Evolutionary conservation across 345 rosid genomes (phyloP).

Genomic region (Ricinus communis): DNA sequence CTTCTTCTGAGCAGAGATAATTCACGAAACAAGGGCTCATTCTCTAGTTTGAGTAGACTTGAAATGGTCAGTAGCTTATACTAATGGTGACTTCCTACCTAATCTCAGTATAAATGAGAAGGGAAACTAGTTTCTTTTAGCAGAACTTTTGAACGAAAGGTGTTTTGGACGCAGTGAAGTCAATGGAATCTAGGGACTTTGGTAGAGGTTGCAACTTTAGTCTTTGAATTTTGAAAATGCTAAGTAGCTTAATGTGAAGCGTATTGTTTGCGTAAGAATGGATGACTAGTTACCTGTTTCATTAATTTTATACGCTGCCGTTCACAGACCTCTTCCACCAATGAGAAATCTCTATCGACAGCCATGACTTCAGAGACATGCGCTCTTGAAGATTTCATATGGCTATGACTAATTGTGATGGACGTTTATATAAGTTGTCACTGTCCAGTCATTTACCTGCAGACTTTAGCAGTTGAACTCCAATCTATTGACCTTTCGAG

Average conservation of each 20-base stretch:
- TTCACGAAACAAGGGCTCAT: not conserved
- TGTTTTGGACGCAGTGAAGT: not conserved
- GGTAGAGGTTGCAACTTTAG: not conserved
- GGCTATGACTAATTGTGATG: not conserved
- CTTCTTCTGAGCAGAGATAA: not conserved
- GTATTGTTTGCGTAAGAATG: not conserved
- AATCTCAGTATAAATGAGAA: not conserved
- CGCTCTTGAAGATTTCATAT: not conserved
- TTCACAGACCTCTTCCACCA: not conserved
- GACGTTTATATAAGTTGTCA: not conserved
- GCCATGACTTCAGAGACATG: not conserved
- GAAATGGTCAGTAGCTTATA: constrained; percentile 4
- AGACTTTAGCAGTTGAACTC: not conserved
- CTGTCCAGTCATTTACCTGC: not conserved
- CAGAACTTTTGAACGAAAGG: not conserved
- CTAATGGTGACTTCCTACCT: not conserved
- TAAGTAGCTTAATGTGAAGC: not conserved
- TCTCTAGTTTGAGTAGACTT: not conserved
- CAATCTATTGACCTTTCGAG: not conserved
- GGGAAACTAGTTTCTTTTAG: not conserved
- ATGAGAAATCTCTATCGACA: not conserved
- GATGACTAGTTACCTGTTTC: not conserved
- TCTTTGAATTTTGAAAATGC: not conserved
- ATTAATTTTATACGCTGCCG: not conserved
- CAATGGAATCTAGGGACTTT: not conserved